A percentile compares a stretch with the other conserved stretches of the same genome.
Conservation (phyloP, 805 yeast species). For the Schwanniomyces occidentalis region DNA sequence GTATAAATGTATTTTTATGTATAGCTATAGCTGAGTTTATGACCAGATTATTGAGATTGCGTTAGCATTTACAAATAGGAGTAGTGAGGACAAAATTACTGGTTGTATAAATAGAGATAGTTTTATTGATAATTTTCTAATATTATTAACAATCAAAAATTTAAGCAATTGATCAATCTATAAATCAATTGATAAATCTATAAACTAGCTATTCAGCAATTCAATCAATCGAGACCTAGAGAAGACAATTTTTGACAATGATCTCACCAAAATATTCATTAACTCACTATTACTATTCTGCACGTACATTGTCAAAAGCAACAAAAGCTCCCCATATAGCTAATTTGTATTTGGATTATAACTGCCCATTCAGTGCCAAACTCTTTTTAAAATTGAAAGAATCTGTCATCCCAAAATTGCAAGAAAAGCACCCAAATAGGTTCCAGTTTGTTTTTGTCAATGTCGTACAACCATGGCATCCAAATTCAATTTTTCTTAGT, state of each 20-base stretch:
- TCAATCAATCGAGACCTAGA: no score
- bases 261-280: slow-evolving; percentile 43
- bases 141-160: no score
- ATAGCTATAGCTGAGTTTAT: no score
- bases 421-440: slow-evolving; percentile 44
- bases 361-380: slow-evolving; percentile 74
- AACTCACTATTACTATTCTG: slow-evolving; percentile 33
- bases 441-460: slow-evolving; percentile 66
- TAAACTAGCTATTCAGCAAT: no score
- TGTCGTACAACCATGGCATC: slow-evolving; percentile 92
- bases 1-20: no score
- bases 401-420: slow-evolving; percentile 54
- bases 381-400: slow-evolving; percentile 56
- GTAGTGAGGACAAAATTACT: no score
- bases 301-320: slow-evolving; percentile 15
- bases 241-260: slow-evolving; percentile 25
- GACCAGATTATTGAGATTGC: no score
- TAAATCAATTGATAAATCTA: no score
- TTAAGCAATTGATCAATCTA: no score
- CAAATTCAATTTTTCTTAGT: slow-evolving; percentile 63
- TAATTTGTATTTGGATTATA: slow-evolving; percentile 71
- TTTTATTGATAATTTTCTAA: no score
- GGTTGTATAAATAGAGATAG: no score
- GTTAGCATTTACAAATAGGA: no score
- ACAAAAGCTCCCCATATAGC: slow-evolving; percentile 41